Evolutionary conservation across 108 stramenopile species (phyloP).

Genomic region (Aurantiochytrium sp.): DNA sequence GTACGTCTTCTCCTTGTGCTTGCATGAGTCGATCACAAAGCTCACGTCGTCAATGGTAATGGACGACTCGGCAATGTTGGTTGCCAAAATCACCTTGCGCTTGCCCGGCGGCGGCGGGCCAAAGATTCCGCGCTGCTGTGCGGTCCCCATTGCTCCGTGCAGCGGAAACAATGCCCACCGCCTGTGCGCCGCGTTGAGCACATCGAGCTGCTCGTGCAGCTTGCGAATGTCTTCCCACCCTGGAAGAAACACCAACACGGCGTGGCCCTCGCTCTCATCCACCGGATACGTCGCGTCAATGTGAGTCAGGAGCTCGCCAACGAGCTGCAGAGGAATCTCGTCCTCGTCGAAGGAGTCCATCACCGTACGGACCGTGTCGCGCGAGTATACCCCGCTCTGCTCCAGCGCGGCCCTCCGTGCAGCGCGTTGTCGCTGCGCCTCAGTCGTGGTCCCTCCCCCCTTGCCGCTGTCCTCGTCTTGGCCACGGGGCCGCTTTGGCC

Average conservation of each 20-base stretch:
- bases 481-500: not conserved
- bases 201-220: conserved; percentile 32
- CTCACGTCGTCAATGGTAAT: conserved; percentile 62
- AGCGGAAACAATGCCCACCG: conserved; percentile 57
- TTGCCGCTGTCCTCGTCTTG: conserved; percentile 34
- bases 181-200: not conserved
- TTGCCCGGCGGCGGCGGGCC: conserved; percentile 56
- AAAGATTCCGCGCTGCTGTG: conserved; percentile 78
- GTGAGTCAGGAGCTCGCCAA: conserved; percentile 66
- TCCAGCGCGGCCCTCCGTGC: not conserved
- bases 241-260: conserved; percentile 81
- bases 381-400: not conserved
- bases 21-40: conserved; percentile 57
- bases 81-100: conserved; percentile 84
- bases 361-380: not conserved
- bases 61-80: conserved; percentile 90
- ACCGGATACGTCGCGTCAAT: conserved; percentile 55
- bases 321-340: conserved; percentile 50
- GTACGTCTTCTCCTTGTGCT: conserved; percentile 58
- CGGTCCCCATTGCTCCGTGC: conserved; percentile 64
- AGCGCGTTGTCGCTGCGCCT: not conserved
- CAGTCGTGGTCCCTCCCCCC: not conserved
- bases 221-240: conserved; percentile 81
- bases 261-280: conserved; percentile 48
- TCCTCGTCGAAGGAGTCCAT: not conserved